Evolutionary conservation across 2,329 filamentous ascomycete species (phyloP).

Genomic region (Thermomyces lanuginosus): DNA sequence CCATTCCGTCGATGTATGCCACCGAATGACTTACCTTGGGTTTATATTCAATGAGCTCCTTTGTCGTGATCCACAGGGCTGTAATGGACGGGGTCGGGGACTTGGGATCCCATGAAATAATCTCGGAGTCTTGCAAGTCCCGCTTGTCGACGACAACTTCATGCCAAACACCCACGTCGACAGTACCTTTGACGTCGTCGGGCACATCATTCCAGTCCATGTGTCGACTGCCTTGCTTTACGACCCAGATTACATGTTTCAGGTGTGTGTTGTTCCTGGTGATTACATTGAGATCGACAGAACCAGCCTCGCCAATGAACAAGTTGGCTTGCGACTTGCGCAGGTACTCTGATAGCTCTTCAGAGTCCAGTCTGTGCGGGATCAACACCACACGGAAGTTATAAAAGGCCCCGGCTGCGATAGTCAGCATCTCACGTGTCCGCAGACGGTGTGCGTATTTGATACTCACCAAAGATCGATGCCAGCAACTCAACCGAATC

Average conservation of each 20-base stretch:
- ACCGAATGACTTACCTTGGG: slow-evolving; percentile 35
- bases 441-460: not conserved
- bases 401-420: slow-evolving; percentile 67
- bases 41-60: slow-evolving; percentile 66
- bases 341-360: slow-evolving; percentile 55
- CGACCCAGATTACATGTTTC: slow-evolving; percentile 75
- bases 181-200: slow-evolving; percentile 52
- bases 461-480: slow-evolving; percentile 50
- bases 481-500: slow-evolving; percentile 82
- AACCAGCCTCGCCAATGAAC: slow-evolving; percentile 68
- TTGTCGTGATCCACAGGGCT: slow-evolving; percentile 28
- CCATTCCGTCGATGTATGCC: not conserved
- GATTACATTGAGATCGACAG: slow-evolving; percentile 64
- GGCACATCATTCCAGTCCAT: slow-evolving; percentile 92
- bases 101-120: slow-evolving; percentile 47
- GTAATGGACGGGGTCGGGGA: slow-evolving; percentile 30
- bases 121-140: slow-evolving; percentile 39
- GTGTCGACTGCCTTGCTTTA: slow-evolving; percentile 75
- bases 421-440: slow-evolving; percentile 6
- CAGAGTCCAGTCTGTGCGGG: slow-evolving; percentile 60
- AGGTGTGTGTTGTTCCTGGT: slow-evolving; percentile 53
- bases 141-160: slow-evolving; percentile 63
- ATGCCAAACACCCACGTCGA: slow-evolving; percentile 85
- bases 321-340: slow-evolving; percentile 59
- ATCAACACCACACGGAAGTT: slow-evolving; percentile 70